Percentiles rank a stretch among this genome's conserved stretches.
Conservation (phyloP, 257 asterid species). For the Scutellaria barbata region DNA sequence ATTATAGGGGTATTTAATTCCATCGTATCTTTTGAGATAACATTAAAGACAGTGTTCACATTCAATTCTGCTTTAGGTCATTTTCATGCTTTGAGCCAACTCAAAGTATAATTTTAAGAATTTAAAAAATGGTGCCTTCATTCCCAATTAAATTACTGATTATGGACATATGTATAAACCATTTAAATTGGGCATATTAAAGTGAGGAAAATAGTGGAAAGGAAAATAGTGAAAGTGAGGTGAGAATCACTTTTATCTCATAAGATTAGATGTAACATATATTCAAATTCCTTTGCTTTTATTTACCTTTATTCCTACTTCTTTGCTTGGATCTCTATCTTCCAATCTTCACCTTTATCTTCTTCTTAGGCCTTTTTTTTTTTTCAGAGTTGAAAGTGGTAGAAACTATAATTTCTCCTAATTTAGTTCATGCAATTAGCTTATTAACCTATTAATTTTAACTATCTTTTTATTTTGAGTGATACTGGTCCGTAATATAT, state of each 20-base stretch:
- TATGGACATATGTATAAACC: slow-evolving; percentile 10
- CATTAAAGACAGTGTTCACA: slow-evolving; percentile 17
- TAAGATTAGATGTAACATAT: slow-evolving; percentile 19
- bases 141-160: background rate
- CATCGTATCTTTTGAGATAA: background rate
- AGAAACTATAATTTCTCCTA: background rate
- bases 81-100: slow-evolving; percentile 26
- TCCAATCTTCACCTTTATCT: slow-evolving; percentile 19
- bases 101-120: slow-evolving; percentile 35
- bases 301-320: slow-evolving; percentile 33
- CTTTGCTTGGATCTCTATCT: slow-evolving; percentile 22
- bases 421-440: too few species aligned
- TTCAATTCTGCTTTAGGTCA: slow-evolving; percentile 32
- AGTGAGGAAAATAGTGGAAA: background rate
- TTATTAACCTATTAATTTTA: too few species aligned
- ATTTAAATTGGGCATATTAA: slow-evolving; percentile 19
- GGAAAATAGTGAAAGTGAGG: slow-evolving; percentile 18
- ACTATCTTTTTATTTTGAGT: too few species aligned
- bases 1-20: too few species aligned
- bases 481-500: too few species aligned
- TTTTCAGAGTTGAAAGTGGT: background rate
- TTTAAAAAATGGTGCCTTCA: background rate
- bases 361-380: background rate
- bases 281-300: slow-evolving; percentile 33
- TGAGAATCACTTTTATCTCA: slow-evolving; percentile 36